Conservation (phyloP, 108 stramenopile species). For the Schizochytrium sp. region DNA sequence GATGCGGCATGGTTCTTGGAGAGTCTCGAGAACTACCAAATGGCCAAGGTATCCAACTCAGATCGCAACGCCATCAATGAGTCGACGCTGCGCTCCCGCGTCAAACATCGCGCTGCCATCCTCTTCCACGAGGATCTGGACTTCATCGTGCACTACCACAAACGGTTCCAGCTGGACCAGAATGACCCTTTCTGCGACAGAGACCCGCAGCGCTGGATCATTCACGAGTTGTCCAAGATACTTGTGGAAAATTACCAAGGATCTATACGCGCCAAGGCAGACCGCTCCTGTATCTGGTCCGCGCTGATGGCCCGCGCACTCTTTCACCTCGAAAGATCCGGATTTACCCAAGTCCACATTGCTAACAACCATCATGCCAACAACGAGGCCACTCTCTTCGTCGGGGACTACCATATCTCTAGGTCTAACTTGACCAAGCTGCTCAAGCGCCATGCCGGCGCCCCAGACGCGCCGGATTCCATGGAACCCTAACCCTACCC, state of each 20-base stretch:
- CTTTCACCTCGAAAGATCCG: conserved; percentile 48
- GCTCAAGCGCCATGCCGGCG: conserved; percentile 54
- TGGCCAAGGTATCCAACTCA: neutral
- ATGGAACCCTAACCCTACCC: neutral
- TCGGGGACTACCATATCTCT: conserved; percentile 59
- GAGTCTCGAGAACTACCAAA: conserved; percentile 5
- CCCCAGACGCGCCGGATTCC: neutral
- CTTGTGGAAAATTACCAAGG: conserved; percentile 44
- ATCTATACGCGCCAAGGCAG: conserved; percentile 6
- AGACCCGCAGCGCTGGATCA: conserved; percentile 53
- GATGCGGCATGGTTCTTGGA: conserved; percentile 40
- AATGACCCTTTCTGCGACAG: conserved; percentile 41
- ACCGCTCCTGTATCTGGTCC: conserved; percentile 58
- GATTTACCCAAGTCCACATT: conserved; percentile 38
- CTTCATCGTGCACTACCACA: conserved; percentile 12
- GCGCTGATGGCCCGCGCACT: conserved; percentile 54
- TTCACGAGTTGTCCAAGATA: conserved; percentile 46
- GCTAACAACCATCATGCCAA: neutral
- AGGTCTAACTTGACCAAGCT: conserved; percentile 48
- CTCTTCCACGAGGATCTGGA: conserved; percentile 55
- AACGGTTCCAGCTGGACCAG: neutral
- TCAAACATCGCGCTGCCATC: conserved; percentile 34
- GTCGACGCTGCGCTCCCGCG: conserved; percentile 8
- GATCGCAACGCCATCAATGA: neutral
- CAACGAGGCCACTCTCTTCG: conserved; percentile 50